These are phyloP conservation scores for slime mould (Dictyostelium discoideum) DNA, from an alignment of 78 protist genomes.

Conservation along the genomic window DNA sequence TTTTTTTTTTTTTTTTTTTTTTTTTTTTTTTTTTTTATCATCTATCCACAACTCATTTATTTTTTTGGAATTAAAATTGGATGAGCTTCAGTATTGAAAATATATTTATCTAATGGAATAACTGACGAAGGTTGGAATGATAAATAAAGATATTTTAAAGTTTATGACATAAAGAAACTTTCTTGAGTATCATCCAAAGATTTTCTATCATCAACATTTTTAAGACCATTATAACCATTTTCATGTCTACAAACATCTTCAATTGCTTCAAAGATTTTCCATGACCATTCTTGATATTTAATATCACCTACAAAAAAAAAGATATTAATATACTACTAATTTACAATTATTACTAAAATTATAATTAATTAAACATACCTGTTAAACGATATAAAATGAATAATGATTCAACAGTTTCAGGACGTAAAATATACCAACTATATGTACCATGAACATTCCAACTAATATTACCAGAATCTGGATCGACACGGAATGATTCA, in stretches of 20 bases:
- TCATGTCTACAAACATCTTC: slow-evolving; percentile 61
- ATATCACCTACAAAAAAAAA: slow-evolving; percentile 20
- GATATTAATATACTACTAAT: no score
- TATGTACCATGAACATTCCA: not conserved
- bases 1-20: no score
- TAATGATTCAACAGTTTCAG: slow-evolving; percentile 92
- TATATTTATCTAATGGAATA: slow-evolving; percentile 88
- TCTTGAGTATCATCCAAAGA: slow-evolving; percentile 69
- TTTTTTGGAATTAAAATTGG: slow-evolving; percentile 67
- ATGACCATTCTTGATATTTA: slow-evolving; percentile 91
- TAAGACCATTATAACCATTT: slow-evolving; percentile 78
- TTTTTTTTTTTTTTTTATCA: not conserved
- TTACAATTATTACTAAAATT: no score
- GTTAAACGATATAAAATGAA: slow-evolving; percentile 86
- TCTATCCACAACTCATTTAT: not conserved
- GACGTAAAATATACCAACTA: slow-evolving; percentile 93
- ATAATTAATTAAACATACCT: not conserved
- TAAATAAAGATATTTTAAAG: slow-evolving; percentile 92
- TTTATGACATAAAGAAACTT: slow-evolving; percentile 94
- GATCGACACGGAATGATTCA: slow-evolving; percentile 59
- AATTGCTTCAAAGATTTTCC: slow-evolving; percentile 89
- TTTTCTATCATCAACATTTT: slow-evolving; percentile 34
- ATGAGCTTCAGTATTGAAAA: slow-evolving; percentile 98
- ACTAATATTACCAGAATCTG: slow-evolving; percentile 5
- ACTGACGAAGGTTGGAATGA: slow-evolving; percentile 84